Conservation (phyloP, 2,329 filamentous ascomycete genomes). For the Metarhizium brunneum region DNA sequence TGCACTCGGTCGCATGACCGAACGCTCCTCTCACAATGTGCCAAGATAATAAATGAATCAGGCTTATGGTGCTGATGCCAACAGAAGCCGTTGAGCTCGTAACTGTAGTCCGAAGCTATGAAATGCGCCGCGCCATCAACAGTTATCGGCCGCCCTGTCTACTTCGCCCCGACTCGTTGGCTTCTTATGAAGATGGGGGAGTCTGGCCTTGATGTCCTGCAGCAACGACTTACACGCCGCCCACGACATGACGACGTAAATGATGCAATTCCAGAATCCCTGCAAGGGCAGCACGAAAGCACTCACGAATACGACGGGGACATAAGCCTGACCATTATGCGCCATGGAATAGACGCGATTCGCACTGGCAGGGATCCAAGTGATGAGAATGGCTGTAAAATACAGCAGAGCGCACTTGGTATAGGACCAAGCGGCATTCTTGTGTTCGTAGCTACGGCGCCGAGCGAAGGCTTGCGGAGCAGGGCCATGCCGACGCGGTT, state of each 20-base stretch:
- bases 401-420: conserved; percentile 57
- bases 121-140: no score
- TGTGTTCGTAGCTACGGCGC: conserved; percentile 33
- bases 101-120: no score
- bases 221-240: conserved; percentile 35
- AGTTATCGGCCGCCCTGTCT: no score
- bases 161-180: no score
- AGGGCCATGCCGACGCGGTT: neutral
- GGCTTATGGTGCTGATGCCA: no score
- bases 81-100: no score
- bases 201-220: conserved; percentile 3
- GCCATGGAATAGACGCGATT: conserved; percentile 61
- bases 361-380: conserved; percentile 62
- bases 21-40: no score
- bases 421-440: conserved; percentile 53
- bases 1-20: no score
- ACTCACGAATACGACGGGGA: conserved; percentile 53
- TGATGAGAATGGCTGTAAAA: conserved; percentile 55
- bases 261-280: conserved; percentile 68
- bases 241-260: conserved; percentile 59
- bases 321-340: conserved; percentile 36
- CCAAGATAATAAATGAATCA: no score
- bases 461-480: conserved; percentile 3
- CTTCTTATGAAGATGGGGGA: no score
- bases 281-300: conserved; percentile 66